These are phyloP conservation scores for Acacia concinna DNA, from an alignment of 331 rosid genomes.

Conservation along the genomic window DNA sequence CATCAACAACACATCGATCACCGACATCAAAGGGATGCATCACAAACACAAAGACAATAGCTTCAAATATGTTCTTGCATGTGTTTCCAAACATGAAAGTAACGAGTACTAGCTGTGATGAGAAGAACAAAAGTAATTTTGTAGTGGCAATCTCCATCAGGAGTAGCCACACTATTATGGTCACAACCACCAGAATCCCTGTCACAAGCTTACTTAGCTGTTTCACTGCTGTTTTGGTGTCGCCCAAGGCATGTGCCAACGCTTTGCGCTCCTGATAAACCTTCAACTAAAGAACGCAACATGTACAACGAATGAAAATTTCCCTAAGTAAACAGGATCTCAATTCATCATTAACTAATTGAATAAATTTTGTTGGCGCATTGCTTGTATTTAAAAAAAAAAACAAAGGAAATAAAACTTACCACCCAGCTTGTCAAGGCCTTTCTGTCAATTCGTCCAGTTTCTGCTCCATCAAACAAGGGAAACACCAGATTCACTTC, in stretches of 20 bases:
- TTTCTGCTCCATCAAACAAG: constrained; percentile 53
- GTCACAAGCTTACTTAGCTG: constrained; percentile 78
- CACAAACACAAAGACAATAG: constrained; percentile 82
- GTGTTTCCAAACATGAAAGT: constrained; percentile 87
- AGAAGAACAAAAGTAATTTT: constrained; percentile 76
- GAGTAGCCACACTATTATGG: constrained; percentile 75
- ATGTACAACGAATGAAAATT: background rate
- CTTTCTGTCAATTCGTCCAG: constrained; percentile 60
- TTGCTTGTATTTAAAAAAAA: background rate
- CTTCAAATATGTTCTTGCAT: constrained; percentile 86
- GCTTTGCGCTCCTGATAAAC: constrained; percentile 86
- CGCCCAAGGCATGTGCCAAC: constrained; percentile 78
- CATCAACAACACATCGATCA: constrained; percentile 86
- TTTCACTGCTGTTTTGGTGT: constrained; percentile 92
- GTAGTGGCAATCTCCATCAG: constrained; percentile 82
- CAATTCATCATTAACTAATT: background rate
- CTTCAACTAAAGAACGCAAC: constrained; percentile 60
- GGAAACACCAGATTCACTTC: constrained; percentile 77
- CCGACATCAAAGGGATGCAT: constrained; percentile 99
- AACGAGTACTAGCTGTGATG: constrained; percentile 72
- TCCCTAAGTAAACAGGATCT: constrained; percentile 2
- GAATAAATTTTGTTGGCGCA: background rate
- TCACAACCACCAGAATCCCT: constrained; percentile 48
- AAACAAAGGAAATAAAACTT: constrained; percentile 17
- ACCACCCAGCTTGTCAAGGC: constrained; percentile 85